Percentiles rank a stretch among this genome's conserved stretches.
Conservation (phyloP, 1,139 yeast species). For the Lodderomyces theae region DNA sequence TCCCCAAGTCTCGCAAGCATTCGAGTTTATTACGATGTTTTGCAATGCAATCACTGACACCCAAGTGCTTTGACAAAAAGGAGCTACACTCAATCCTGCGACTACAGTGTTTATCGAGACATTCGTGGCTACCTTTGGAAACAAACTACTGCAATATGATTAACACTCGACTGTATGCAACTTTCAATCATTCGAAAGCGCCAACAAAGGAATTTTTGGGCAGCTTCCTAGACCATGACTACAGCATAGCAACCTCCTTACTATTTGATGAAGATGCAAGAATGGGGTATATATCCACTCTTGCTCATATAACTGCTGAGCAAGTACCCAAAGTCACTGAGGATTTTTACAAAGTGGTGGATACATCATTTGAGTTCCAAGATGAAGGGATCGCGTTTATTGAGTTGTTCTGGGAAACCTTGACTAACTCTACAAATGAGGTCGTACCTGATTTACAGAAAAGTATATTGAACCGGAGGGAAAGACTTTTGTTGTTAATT, state of each 20-base stretch:
- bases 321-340: conserved; percentile 15
- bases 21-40: neutral
- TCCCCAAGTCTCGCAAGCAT: neutral
- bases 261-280: conserved; percentile 14
- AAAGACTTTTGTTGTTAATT: conserved; percentile 2
- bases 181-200: conserved; percentile 2
- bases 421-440: neutral
- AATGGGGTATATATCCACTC: conserved; percentile 13
- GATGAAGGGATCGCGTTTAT: conserved; percentile 5
- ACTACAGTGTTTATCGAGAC: neutral
- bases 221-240: conserved; percentile 10
- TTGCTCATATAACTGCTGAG: conserved; percentile 9
- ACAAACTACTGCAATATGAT: neutral
- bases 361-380: conserved; percentile 8
- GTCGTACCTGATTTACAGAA: neutral
- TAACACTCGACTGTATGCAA: conserved; percentile 2
- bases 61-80: neutral
- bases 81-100: neutral
- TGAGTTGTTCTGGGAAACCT: neutral
- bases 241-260: conserved; percentile 16
- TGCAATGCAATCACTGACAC: neutral
- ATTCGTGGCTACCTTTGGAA: neutral
- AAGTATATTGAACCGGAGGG: conserved; percentile 3
- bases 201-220: conserved; percentile 6
- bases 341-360: conserved; percentile 7